These are phyloP conservation scores for Aspergillus sparsus DNA, from an alignment of 495 filamentous ascomycete species.

Conservation along the genomic window DNA sequence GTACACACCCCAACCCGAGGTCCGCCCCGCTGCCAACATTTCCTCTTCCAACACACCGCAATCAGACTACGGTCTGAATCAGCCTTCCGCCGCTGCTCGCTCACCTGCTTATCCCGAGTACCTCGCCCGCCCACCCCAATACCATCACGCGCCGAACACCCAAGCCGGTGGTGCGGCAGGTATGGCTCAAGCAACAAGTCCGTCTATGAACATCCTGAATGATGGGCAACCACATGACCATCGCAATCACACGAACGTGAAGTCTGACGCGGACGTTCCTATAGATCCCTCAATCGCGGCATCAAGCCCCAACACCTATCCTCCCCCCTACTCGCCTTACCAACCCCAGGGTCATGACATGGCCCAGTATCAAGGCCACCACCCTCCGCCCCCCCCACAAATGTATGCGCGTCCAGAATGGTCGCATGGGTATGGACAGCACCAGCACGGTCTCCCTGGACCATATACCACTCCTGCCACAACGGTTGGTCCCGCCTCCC, in stretches of 20 bases:
- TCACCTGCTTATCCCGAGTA: slow-evolving; percentile 81
- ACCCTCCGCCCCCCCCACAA: slow-evolving; percentile 55
- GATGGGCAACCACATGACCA: slow-evolving; percentile 67
- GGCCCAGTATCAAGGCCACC: slow-evolving; percentile 63
- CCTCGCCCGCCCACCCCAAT: slow-evolving; percentile 58
- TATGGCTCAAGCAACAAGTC: slow-evolving; percentile 98
- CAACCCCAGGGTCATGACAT: slow-evolving; percentile 79
- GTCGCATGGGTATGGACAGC: slow-evolving; percentile 70
- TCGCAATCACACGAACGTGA: slow-evolving; percentile 65
- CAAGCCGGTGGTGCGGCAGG: slow-evolving; percentile 75
- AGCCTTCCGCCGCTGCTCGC: slow-evolving; percentile 69
- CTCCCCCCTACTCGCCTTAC: slow-evolving; percentile 83
- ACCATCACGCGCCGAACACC: slow-evolving; percentile 71
- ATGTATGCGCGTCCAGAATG: slow-evolving; percentile 85
- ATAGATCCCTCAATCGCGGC: slow-evolving; percentile 98
- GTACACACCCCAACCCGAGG: slow-evolving; percentile 72
- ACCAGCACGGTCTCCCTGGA: slow-evolving; percentile 61
- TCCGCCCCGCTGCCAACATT: slow-evolving; percentile 61
- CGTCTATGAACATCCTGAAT: slow-evolving; percentile 82
- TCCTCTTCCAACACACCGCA: slow-evolving; percentile 80
- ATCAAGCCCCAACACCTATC: slow-evolving; percentile 80
- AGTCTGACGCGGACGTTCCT: slow-evolving; percentile 94
- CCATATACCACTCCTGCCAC: slow-evolving; percentile 63
- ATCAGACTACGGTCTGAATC: slow-evolving; percentile 83
- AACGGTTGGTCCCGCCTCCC: slow-evolving; percentile 58